phyloP scores from a whole-genome alignment of 306 rosid species.

The Cicer judaicum region DNA sequence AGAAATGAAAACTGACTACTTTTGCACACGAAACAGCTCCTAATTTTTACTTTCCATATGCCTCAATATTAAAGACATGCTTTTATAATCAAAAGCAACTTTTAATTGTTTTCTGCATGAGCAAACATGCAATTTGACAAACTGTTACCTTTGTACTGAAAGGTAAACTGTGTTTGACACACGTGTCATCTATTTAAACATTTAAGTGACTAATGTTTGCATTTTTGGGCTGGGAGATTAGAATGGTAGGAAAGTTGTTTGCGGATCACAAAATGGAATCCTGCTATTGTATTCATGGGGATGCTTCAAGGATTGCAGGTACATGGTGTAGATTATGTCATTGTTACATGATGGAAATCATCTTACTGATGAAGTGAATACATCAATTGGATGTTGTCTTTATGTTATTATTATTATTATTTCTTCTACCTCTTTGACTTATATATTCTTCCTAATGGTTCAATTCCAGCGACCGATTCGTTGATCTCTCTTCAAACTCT shows the following conservation, averaged over 20 bases:
- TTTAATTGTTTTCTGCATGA: neutral
- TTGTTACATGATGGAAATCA: constrained; percentile 13
- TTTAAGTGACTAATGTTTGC: constrained; percentile 15
- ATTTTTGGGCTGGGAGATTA: constrained; percentile 44
- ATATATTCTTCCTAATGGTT: constrained; percentile 45
- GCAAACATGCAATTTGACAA: neutral
- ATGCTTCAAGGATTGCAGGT: constrained; percentile 93
- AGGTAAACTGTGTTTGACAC: neutral
- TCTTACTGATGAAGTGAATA: constrained; percentile 20
- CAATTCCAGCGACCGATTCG: constrained; percentile 75
- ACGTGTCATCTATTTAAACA: constrained; percentile 17
- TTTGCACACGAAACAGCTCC: neutral
- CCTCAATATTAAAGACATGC: neutral
- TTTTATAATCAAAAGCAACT: neutral
- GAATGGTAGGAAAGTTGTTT: constrained; percentile 90
- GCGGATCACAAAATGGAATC: constrained; percentile 82
- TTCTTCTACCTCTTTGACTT: constrained; percentile 35
- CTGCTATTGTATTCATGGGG: constrained; percentile 89
- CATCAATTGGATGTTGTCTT: constrained; percentile 3
- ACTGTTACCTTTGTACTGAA: neutral
- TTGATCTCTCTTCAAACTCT: constrained; percentile 77
- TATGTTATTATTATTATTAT: neutral
- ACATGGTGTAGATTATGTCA: constrained; percentile 23
- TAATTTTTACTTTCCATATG: neutral
- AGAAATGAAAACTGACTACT: neutral